Conservation (phyloP, 345 rosid species). For the Populus simonii region DNA sequence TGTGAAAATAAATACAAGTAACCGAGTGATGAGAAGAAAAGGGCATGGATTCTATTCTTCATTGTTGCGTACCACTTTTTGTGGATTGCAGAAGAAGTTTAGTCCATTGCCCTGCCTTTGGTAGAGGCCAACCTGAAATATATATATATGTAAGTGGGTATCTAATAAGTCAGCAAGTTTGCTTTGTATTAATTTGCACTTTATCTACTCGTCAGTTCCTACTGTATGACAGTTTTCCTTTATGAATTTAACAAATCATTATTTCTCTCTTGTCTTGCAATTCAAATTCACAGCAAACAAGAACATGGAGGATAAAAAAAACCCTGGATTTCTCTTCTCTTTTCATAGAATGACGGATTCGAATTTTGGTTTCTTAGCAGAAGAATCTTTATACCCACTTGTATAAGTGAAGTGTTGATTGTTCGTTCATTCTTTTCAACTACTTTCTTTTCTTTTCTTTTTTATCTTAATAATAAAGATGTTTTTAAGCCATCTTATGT, state of each 20-base stretch:
- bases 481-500: no score
- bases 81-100: slow-evolving; percentile 29
- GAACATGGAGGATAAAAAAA: not conserved
- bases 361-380: not conserved
- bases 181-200: not conserved
- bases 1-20: slow-evolving; percentile 18
- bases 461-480: no score
- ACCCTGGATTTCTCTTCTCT: not conserved
- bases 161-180: not conserved
- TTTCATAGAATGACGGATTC: not conserved
- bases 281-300: not conserved
- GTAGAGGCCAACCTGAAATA: not conserved
- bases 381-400: no score
- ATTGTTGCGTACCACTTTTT: slow-evolving; percentile 8
- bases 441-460: no score
- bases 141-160: not conserved
- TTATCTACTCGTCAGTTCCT: not conserved
- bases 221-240: not conserved
- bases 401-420: no score
- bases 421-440: no score
- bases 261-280: not conserved
- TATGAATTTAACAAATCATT: not conserved
- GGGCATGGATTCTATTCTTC: slow-evolving; percentile 36
- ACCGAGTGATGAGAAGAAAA: slow-evolving; percentile 6
- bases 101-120: not conserved